Evolutionary conservation across 306 rosid genomes (phyloP).

Genomic region (Purshia tridentata): DNA sequence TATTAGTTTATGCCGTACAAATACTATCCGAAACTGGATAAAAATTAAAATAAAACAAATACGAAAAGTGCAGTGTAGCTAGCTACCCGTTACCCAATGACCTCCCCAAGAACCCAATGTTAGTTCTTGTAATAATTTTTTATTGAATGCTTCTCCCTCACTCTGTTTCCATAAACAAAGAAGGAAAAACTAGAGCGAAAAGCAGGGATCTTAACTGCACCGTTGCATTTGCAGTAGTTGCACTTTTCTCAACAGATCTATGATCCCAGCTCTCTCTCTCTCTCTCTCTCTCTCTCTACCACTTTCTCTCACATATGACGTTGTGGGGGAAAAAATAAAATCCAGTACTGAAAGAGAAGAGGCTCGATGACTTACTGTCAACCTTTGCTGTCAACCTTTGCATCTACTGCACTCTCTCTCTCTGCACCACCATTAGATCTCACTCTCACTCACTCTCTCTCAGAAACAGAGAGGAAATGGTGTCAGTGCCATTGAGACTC

Average conservation of each 20-base stretch:
- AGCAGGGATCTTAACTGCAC: conserved; percentile 5
- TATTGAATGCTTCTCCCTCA: neutral
- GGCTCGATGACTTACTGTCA: conserved; percentile 18
- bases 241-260: conserved; percentile 7
- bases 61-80: neutral
- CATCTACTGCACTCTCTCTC: conserved; percentile 24
- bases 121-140: neutral
- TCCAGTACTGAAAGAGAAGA: neutral
- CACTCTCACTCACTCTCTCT: neutral
- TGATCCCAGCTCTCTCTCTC: neutral
- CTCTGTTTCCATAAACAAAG: conserved; percentile 3
- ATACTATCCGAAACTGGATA: too few species aligned
- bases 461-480: neutral
- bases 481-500: neutral
- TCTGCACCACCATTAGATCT: conserved; percentile 6
- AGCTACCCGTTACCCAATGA: neutral
- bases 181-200: neutral
- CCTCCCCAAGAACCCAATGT: neutral
- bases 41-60: neutral
- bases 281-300: conserved; percentile 5
- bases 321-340: conserved; percentile 6
- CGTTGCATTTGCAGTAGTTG: neutral
- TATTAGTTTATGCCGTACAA: too few species aligned
- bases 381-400: conserved; percentile 28
- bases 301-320: conserved; percentile 19